Percentiles rank a stretch among this genome's conserved stretches.
phyloP scores from a whole-genome alignment of 73 alveolate species.

The Paramecium biaurelia region DNA sequence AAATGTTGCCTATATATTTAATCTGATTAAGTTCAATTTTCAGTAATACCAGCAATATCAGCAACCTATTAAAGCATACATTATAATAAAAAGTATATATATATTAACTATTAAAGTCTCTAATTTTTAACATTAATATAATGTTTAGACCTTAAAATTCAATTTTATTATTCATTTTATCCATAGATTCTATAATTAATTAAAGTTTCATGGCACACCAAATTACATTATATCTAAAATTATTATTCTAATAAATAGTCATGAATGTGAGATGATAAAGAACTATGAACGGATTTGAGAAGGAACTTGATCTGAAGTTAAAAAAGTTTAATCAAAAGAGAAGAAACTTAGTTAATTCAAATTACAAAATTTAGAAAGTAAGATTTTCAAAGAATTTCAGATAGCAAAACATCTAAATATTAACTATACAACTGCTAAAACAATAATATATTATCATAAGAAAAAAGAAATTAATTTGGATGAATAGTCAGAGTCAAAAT shows the following conservation, averaged over 20 bases:
- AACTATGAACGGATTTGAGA: neutral
- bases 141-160: neutral
- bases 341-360: neutral
- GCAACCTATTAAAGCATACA: neutral
- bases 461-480: neutral
- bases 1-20: neutral
- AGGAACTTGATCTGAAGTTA: neutral
- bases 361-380: slow-evolving; percentile 25
- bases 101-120: neutral
- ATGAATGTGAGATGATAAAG: neutral
- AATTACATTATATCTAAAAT: neutral
- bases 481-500: neutral
- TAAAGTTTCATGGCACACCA: neutral
- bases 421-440: slow-evolving; percentile 28
- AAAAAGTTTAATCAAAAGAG: slow-evolving; percentile 9
- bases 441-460: neutral
- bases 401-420: neutral
- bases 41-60: neutral
- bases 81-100: neutral
- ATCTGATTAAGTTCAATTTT: neutral
- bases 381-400: neutral
- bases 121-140: neutral
- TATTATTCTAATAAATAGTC: neutral
- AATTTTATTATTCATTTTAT: neutral
- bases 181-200: neutral